Percentiles rank a stretch among this genome's conserved stretches.
These are phyloP conservation scores for Fusarium sp. DNA, from an alignment of 2,329 filamentous ascomycete genomes.

Conservation along the genomic window DNA sequence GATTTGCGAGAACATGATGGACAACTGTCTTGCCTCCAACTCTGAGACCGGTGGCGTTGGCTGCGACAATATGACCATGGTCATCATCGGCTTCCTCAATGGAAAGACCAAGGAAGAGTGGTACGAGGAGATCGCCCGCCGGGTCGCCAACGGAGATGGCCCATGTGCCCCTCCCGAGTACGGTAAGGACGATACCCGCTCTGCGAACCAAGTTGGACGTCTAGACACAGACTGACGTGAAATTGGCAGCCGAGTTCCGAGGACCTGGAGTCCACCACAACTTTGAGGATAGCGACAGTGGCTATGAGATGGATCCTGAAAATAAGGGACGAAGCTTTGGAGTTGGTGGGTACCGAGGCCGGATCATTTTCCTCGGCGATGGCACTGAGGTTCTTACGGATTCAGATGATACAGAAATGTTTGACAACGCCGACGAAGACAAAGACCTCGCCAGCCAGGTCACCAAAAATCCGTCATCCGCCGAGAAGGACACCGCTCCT, in stretches of 20 bases:
- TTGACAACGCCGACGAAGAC: conserved; percentile 86
- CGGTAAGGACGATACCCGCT: conserved; percentile 76
- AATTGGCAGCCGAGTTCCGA: conserved; percentile 77
- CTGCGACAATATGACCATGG: conserved; percentile 99
- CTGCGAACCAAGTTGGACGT: background rate
- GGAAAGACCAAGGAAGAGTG: conserved; percentile 96
- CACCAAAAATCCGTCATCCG: conserved; percentile 61
- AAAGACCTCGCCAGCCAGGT: conserved; percentile 88
- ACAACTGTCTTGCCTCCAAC: conserved; percentile 98
- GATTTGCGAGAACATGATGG: conserved; percentile 99
- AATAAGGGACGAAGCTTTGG: conserved; percentile 70
- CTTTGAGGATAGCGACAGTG: conserved; percentile 81
- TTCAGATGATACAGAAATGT: conserved; percentile 91
- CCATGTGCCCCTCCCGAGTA: conserved; percentile 99
- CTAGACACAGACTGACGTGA: conserved; percentile 26
- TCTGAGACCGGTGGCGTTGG: conserved; percentile 97
- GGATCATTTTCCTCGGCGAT: conserved; percentile 94
- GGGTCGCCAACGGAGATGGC: conserved; percentile 95
- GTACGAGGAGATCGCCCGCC: conserved; percentile 94
- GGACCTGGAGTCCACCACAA: conserved; percentile 84
- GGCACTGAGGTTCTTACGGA: conserved; percentile 92
- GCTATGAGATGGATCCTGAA: conserved; percentile 79
- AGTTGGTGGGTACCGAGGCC: conserved; percentile 76
- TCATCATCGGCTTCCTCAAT: conserved; percentile 85
- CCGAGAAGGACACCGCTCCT: conserved; percentile 39